A percentile compares a stretch with the other conserved stretches of the same genome.
Conservation (phyloP, 371 early-diverging fungal genomes). For the Smittium culicis region DNA sequence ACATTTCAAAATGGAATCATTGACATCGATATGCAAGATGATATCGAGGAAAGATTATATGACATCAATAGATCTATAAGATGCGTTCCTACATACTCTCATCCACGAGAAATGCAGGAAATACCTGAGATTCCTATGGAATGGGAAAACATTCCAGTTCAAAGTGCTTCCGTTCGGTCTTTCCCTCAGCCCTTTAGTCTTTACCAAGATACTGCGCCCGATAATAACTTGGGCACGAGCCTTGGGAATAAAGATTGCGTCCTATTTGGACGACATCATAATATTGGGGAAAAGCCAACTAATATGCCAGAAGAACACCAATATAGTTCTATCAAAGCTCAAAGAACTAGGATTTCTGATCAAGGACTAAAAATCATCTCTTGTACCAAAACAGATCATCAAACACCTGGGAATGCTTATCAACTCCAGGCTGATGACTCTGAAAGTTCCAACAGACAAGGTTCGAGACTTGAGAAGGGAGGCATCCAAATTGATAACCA, state of each 20-base stretch:
- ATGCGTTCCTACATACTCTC: too few species aligned
- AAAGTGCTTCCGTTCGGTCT: too few species aligned
- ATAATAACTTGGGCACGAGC: conserved; percentile 22
- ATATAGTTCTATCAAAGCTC: conserved; percentile 15
- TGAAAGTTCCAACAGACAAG: not conserved
- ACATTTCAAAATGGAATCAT: conserved; percentile 20
- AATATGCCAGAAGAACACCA: conserved; percentile 13
- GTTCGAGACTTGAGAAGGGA: not conserved
- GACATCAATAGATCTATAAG: too few species aligned
- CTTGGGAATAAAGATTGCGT: conserved; percentile 23
- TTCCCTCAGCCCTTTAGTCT: conserved; percentile 33
- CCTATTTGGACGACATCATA: conserved; percentile 31
- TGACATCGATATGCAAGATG: conserved; percentile 26
- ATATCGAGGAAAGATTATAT: too few species aligned
- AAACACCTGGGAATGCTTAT: conserved; percentile 28
- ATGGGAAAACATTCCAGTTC: conserved; percentile 35
- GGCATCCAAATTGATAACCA: conserved; percentile 5
- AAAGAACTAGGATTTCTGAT: too few species aligned
- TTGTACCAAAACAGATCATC: conserved; percentile 29
- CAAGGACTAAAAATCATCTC: conserved; percentile 21
- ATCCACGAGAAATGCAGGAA: too few species aligned
- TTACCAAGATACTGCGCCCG: conserved; percentile 32
- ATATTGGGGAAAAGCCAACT: conserved; percentile 12
- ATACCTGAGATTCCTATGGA: conserved; percentile 34
- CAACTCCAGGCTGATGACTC: conserved; percentile 14